phyloP scores from a whole-genome alignment of 2,329 filamentous ascomycete species.

The Ophiostoma angusticollis region DNA sequence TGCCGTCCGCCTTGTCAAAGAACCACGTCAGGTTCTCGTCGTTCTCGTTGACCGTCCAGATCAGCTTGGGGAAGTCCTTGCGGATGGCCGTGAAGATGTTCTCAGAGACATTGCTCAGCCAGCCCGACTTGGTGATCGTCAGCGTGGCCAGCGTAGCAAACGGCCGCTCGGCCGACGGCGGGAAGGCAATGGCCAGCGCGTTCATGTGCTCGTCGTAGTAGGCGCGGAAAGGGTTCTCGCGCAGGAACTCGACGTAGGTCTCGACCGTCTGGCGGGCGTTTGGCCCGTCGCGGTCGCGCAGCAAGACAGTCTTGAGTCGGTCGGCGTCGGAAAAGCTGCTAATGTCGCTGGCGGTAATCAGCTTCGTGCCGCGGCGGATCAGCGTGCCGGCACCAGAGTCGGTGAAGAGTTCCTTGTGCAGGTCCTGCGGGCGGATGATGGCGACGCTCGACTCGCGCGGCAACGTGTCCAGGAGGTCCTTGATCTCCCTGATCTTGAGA shows the following conservation, averaged over 20 bases:
- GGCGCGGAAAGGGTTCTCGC: conserved; percentile 69
- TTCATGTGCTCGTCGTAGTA: conserved; percentile 95
- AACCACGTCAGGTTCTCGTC: conserved; percentile 98
- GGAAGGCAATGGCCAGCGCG: conserved; percentile 77
- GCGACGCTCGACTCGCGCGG: conserved; percentile 89
- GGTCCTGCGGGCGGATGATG: conserved; percentile 90
- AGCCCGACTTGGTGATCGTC: conserved; percentile 86
- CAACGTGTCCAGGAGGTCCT: conserved; percentile 77
- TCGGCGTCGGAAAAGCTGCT: conserved; percentile 63
- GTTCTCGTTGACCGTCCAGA: conserved; percentile 92
- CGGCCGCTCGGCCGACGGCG: conserved; percentile 50
- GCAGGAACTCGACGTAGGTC: conserved; percentile 69
- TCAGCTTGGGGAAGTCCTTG: conserved; percentile 81
- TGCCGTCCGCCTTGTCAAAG: conserved; percentile 92
- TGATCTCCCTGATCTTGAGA: conserved; percentile 95
- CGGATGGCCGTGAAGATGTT: conserved; percentile 90
- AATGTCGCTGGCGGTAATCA: conserved; percentile 59
- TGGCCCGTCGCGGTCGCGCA: conserved; percentile 68
- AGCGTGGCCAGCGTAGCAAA: conserved; percentile 80
- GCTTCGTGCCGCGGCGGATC: conserved; percentile 83
- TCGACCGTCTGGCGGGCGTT: conserved; percentile 77
- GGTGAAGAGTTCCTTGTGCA: conserved; percentile 95
- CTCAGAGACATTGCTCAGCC: conserved; percentile 88
- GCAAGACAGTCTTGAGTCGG: conserved; percentile 68
- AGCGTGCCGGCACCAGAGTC: conserved; percentile 90